A percentile compares a stretch with the other conserved stretches of the same genome.
These are phyloP conservation scores for Penicillium atrosanguineum DNA, from an alignment of 495 filamentous ascomycete species.

Conservation along the genomic window DNA sequence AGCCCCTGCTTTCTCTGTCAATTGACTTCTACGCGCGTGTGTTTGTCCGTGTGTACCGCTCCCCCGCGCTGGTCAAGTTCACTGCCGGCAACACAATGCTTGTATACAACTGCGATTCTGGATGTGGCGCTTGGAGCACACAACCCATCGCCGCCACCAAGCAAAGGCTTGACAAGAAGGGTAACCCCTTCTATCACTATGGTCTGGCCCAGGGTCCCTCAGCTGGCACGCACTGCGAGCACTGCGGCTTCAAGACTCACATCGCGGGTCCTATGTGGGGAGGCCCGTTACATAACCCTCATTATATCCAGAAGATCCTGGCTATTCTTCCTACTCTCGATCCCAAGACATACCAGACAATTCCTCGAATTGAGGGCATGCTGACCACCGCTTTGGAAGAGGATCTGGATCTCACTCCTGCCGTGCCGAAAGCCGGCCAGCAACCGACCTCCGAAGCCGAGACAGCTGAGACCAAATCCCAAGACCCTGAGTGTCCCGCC, in stretches of 20 bases:
- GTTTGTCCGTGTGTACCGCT: conserved; percentile 79
- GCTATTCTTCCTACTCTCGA: conserved; percentile 60
- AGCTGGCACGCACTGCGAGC: conserved; percentile 60
- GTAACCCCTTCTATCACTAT: conserved; percentile 71
- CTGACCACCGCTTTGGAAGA: conserved; percentile 84
- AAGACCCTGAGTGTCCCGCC: conserved; percentile 24
- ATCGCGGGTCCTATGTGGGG: conserved; percentile 92
- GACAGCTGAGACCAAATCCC: conserved; percentile 1
- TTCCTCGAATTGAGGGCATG: conserved; percentile 84
- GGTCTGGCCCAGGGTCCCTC: conserved; percentile 66
- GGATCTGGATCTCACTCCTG: conserved; percentile 33
- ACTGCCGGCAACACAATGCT: conserved; percentile 87
- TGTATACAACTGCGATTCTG: conserved; percentile 84
- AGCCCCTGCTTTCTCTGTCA: conserved; percentile 86
- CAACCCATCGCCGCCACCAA: conserved; percentile 71
- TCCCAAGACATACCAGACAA: conserved; percentile 69
- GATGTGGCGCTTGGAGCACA: conserved; percentile 83
- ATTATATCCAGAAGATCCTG: conserved; percentile 76
- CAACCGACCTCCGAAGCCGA: conserved; percentile 1
- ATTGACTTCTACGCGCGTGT: conserved; percentile 95
- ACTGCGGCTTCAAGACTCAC: conserved; percentile 85
- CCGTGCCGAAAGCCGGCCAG: conserved; percentile 6
- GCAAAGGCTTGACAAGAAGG: conserved; percentile 62
- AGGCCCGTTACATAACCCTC: conserved; percentile 78
- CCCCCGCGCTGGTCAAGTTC: conserved; percentile 82